A percentile compares a stretch with the other conserved stretches of the same genome.
Conservation (phyloP, 805 yeast genomes). For the Candida fluviatilis region DNA sequence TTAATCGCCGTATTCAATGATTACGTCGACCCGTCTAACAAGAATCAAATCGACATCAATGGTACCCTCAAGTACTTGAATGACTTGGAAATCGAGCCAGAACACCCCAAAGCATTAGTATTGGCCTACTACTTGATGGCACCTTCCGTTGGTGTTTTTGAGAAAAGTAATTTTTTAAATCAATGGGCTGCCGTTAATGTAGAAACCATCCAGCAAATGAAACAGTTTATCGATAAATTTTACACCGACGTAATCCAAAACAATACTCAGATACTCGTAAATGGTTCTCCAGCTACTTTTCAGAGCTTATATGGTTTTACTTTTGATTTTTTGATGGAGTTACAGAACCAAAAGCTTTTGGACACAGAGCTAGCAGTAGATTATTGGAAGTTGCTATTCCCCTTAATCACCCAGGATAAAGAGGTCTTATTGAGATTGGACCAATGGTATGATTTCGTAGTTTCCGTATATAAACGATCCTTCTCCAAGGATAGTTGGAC, state of each 20-base stretch:
- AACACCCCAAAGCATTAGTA: slow-evolving; percentile 66
- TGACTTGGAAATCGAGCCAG: slow-evolving; percentile 69
- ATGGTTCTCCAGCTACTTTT: slow-evolving; percentile 33
- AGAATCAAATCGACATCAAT: slow-evolving; percentile 58
- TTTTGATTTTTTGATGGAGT: slow-evolving; percentile 61
- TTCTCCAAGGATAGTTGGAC: slow-evolving; percentile 80
- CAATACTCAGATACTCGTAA: slow-evolving; percentile 6
- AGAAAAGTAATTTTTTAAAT: slow-evolving; percentile 43
- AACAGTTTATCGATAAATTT: slow-evolving; percentile 12
- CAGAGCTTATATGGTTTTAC: slow-evolving; percentile 65
- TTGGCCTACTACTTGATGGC: slow-evolving; percentile 67
- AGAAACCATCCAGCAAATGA: slow-evolving; percentile 45
- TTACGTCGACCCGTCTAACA: slow-evolving; percentile 26
- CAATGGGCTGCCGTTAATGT: slow-evolving; percentile 49
- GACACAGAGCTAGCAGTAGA: slow-evolving; percentile 59
- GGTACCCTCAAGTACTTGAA: slow-evolving; percentile 69
- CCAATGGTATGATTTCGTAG: slow-evolving; percentile 59
- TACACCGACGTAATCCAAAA: slow-evolving; percentile 10
- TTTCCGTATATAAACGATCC: slow-evolving; percentile 36
- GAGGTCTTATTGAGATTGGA: slow-evolving; percentile 28
- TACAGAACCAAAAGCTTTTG: slow-evolving; percentile 50
- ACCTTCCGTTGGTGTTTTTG: slow-evolving; percentile 63
- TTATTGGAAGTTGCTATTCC: slow-evolving; percentile 73
- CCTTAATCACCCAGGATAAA: slow-evolving; percentile 6
- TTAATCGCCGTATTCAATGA: slow-evolving; percentile 30